These are phyloP conservation scores for Immersiporthe knoxdaviesiana DNA, from an alignment of 2,329 filamentous ascomycete genomes.

Conservation along the genomic window DNA sequence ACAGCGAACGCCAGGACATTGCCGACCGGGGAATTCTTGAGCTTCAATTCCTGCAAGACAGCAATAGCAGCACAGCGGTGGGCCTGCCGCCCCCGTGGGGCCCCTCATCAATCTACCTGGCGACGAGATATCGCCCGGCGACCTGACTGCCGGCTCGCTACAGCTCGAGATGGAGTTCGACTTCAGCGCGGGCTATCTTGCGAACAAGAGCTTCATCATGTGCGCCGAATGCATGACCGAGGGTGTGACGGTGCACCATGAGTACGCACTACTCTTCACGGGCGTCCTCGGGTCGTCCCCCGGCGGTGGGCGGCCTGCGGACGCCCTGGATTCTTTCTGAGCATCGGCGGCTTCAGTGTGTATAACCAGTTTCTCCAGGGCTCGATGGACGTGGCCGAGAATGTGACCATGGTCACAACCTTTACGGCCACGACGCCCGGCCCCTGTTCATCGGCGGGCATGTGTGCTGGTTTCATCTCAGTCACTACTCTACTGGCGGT, in stretches of 20 bases:
- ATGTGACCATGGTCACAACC: constrained; percentile 1
- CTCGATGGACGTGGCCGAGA: constrained; percentile 10
- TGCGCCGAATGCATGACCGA: background rate
- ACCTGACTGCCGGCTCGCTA: background rate
- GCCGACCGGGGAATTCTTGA: constrained; percentile 1
- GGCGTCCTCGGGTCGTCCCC: background rate
- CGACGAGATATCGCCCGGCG: constrained; percentile 6
- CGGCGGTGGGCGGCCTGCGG: constrained; percentile 10
- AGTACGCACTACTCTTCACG: constrained; percentile 7
- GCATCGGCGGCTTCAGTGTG: background rate
- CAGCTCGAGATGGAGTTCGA: background rate
- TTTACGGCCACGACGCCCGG: background rate
- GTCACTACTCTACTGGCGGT: constrained; percentile 5
- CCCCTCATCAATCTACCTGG: background rate
- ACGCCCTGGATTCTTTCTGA: constrained; percentile 12
- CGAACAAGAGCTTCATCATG: constrained; percentile 1
- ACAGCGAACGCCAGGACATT: background rate
- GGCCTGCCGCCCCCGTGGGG: background rate
- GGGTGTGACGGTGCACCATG: background rate
- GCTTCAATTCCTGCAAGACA: background rate
- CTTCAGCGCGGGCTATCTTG: background rate
- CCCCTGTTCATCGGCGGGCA: background rate
- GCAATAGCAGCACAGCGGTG: background rate
- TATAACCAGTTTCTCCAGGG: constrained; percentile 11
- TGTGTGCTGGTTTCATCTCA: constrained; percentile 12